phyloP scores from a whole-genome alignment of 257 asterid species.

The Lycium barbarum region DNA sequence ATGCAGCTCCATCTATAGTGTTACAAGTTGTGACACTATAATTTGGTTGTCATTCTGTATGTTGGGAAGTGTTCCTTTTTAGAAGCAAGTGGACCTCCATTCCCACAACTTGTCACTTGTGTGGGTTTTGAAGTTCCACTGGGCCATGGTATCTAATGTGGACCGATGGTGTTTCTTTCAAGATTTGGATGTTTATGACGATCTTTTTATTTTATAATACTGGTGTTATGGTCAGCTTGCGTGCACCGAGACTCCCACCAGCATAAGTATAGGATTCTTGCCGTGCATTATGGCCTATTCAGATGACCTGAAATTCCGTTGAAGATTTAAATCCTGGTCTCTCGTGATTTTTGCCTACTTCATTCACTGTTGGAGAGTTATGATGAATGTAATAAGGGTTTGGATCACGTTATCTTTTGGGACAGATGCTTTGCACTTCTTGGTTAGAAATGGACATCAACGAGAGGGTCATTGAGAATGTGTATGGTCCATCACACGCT shows the following conservation, averaged over 20 bases:
- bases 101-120: slow-evolving; percentile 5
- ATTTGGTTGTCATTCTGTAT: slow-evolving; percentile 6
- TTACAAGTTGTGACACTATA: background rate
- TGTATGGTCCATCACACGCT: too few relatives aligned
- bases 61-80: slow-evolving; percentile 1
- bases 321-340: background rate
- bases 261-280: background rate
- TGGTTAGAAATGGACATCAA: background rate
- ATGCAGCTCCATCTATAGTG: background rate
- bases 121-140: background rate
- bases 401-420: background rate
- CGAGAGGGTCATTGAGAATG: background rate
- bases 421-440: background rate
- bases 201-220: background rate
- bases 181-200: background rate
- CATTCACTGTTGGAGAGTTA: too few relatives aligned
- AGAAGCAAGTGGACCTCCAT: slow-evolving; percentile 26
- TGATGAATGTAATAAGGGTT: too few relatives aligned
- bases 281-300: background rate
- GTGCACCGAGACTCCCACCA: background rate
- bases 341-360: background rate
- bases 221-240: fast-evolving
- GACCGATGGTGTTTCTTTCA: background rate
- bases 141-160: background rate
- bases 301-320: too few relatives aligned